These are phyloP conservation scores for Diplodia mutila DNA, from an alignment of 2,329 filamentous ascomycete species.

Conservation along the genomic window DNA sequence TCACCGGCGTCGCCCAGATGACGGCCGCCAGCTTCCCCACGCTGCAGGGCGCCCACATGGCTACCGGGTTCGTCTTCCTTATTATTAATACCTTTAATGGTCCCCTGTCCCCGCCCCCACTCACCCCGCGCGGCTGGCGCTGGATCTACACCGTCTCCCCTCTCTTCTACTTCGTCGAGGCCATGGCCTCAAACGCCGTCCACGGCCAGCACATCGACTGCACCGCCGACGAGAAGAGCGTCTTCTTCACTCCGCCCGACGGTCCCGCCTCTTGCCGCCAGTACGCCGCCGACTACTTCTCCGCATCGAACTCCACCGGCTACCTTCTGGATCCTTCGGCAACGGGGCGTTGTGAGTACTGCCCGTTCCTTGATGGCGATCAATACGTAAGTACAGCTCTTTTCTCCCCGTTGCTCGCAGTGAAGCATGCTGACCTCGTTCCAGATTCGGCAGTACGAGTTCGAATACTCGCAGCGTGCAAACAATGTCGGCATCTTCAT, in stretches of 20 bases:
- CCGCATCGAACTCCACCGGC: conserved; percentile 33
- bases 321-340: conserved; percentile 41
- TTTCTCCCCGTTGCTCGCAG: no score
- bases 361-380: conserved; percentile 29
- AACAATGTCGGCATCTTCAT: neutral
- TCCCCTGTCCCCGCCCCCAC: neutral
- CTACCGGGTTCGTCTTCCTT: conserved; percentile 67
- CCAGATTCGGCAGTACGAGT: neutral
- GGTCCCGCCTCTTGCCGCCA: conserved; percentile 58
- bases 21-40: conserved; percentile 71
- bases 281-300: conserved; percentile 52
- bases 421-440: neutral
- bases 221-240: conserved; percentile 66
- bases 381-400: neutral
- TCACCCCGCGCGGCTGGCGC: conserved; percentile 49
- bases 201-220: conserved; percentile 67
- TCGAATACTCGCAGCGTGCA: neutral
- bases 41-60: conserved; percentile 66
- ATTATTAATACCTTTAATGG: conserved; percentile 3
- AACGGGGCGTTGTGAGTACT: conserved; percentile 45
- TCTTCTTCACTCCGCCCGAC: conserved; percentile 59
- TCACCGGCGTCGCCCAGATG: conserved; percentile 77
- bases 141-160: conserved; percentile 76
- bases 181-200: conserved; percentile 68
- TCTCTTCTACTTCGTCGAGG: conserved; percentile 74